Conservation (phyloP, 345 rosid species). For the Adansonia digitata region DNA sequence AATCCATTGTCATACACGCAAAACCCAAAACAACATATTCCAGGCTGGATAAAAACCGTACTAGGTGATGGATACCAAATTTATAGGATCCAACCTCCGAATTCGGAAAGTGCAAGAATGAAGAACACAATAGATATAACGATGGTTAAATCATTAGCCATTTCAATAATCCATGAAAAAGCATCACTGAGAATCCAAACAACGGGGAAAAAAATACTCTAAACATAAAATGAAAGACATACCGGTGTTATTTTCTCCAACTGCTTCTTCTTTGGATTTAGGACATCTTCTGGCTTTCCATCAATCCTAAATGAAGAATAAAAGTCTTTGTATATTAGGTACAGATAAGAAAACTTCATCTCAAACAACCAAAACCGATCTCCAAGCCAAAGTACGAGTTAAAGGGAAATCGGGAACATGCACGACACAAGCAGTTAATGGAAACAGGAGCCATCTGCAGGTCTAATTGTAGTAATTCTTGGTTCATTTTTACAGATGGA, state of each 20-base stretch:
- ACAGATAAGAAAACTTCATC: neutral
- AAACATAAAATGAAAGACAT: conserved; percentile 21
- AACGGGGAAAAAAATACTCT: conserved; percentile 3
- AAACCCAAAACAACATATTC: neutral
- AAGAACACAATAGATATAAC: neutral
- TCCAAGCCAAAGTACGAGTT: neutral
- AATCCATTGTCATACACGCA: neutral
- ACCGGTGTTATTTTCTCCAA: conserved; percentile 93
- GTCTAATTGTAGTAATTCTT: neutral
- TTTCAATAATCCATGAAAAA: neutral
- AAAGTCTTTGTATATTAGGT: neutral
- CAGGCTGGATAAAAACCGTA: neutral
- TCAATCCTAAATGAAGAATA: conserved; percentile 50
- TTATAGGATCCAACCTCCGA: neutral
- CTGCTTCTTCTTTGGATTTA: conserved; percentile 95
- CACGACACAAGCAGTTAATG: neutral
- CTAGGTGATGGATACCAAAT: neutral
- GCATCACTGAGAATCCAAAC: neutral
- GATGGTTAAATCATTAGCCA: neutral
- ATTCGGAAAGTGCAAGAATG: neutral
- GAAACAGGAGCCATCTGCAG: neutral
- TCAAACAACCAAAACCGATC: neutral
- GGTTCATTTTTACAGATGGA: neutral
- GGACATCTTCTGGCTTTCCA: conserved; percentile 92
- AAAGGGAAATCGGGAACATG: neutral